These are phyloP conservation scores for Nitzschia sp. DNA, from an alignment of 108 stramenopile genomes.

Conservation along the genomic window DNA sequence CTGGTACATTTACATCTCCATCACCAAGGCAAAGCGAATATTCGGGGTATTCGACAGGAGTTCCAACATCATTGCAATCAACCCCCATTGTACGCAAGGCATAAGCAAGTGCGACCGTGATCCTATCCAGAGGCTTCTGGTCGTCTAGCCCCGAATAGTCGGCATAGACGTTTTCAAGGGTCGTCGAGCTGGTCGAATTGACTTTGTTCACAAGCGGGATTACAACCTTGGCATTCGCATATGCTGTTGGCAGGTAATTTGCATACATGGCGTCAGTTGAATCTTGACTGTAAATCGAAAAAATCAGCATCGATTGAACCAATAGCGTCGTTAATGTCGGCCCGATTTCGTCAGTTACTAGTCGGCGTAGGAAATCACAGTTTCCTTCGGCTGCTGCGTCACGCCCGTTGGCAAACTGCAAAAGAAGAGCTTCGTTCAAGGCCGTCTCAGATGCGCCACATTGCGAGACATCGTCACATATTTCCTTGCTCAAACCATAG, in stretches of 20 bases:
- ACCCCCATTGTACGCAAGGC: conserved; percentile 35
- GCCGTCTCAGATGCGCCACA: conserved; percentile 57
- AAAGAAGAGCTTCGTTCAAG: conserved; percentile 52
- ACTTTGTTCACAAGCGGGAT: conserved; percentile 55
- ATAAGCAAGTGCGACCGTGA: conserved; percentile 41
- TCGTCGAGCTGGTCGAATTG: conserved; percentile 40
- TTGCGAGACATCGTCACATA: conserved; percentile 54
- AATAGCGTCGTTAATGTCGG: conserved; percentile 45
- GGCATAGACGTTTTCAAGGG: conserved; percentile 24
- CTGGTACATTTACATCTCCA: conserved; percentile 10
- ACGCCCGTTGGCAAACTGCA: conserved; percentile 48
- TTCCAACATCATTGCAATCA: conserved; percentile 50
- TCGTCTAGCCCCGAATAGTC: conserved; percentile 11
- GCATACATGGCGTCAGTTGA: conserved; percentile 5
- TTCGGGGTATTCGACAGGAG: not conserved
- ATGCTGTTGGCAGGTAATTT: conserved; percentile 43
- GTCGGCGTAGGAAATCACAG: conserved; percentile 39
- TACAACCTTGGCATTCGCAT: conserved; percentile 54
- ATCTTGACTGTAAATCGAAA: conserved; percentile 6
- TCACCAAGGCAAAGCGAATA: conserved; percentile 3
- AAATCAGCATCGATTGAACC: conserved; percentile 47
- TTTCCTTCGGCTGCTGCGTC: conserved; percentile 29
- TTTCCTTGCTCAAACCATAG: conserved; percentile 70
- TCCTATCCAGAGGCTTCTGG: conserved; percentile 3
- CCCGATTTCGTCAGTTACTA: conserved; percentile 40